Conservation (phyloP, 257 asterid genomes). For the Jasminum sambac region DNA sequence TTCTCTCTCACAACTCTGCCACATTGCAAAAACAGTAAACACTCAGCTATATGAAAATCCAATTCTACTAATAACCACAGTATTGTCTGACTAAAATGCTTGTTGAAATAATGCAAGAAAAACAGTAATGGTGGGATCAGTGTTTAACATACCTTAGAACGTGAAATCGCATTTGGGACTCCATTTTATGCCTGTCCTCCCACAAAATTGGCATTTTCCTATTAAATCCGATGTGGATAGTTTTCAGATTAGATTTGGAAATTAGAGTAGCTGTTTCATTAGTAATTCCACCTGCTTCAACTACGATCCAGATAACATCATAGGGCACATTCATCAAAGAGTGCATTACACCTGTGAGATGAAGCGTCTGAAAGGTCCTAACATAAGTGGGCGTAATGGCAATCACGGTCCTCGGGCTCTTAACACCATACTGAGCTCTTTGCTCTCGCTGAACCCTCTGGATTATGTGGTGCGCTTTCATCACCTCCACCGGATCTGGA, state of each 20-base stretch:
- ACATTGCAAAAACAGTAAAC: conserved; percentile 10
- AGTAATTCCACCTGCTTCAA: conserved; percentile 79
- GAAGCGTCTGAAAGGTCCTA: conserved; percentile 89
- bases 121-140: neutral
- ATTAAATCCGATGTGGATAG: conserved; percentile 65
- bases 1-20: conserved; percentile 71
- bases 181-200: conserved; percentile 86
- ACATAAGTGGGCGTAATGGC: conserved; percentile 91
- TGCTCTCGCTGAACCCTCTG: conserved; percentile 91
- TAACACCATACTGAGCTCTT: conserved; percentile 76
- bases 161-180: conserved; percentile 78
- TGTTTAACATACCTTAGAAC: conserved; percentile 68
- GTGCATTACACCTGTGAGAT: conserved; percentile 95
- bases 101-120: neutral
- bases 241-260: conserved; percentile 63
- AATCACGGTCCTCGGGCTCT: conserved; percentile 70
- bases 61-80: conserved; percentile 12
- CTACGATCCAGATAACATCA: conserved; percentile 88
- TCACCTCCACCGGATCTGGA: conserved; percentile 92
- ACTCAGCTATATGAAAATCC: conserved; percentile 20
- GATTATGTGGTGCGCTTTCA: conserved; percentile 82
- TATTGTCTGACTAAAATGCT: neutral
- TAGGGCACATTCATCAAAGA: conserved; percentile 83
- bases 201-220: conserved; percentile 75
- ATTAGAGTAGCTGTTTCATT: conserved; percentile 79